These are phyloP conservation scores for Paramyrothecium sp. DNA, from an alignment of 2,329 filamentous ascomycete genomes.

Conservation along the genomic window DNA sequence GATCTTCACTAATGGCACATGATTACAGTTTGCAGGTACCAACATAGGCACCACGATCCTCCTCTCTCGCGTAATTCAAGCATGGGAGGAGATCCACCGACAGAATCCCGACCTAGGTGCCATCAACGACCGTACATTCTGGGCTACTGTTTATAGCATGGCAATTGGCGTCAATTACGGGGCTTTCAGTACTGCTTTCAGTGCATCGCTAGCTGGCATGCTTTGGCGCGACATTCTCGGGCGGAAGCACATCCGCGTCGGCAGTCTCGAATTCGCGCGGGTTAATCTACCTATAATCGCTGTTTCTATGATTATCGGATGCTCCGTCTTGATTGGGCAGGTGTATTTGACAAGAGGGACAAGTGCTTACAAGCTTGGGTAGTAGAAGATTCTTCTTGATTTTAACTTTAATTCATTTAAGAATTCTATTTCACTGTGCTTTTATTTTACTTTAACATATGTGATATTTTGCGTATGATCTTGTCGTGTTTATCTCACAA, in stretches of 20 bases:
- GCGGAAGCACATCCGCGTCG: constrained; percentile 66
- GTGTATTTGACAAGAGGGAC: constrained; percentile 49
- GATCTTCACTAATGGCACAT: constrained; percentile 1
- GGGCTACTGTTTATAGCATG: constrained; percentile 74
- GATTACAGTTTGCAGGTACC: constrained; percentile 72
- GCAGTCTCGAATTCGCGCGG: constrained; percentile 62
- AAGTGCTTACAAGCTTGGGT: not conserved
- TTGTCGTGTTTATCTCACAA: too few species aligned
- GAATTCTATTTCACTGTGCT: too few species aligned
- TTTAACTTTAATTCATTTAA: too few species aligned
- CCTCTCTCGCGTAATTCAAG: constrained; percentile 67
- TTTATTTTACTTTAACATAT: too few species aligned
- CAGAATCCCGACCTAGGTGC: constrained; percentile 30
- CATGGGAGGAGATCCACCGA: constrained; percentile 62
- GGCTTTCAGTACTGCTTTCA: constrained; percentile 71
- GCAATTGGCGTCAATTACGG: constrained; percentile 74
- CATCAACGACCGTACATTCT: constrained; percentile 66
- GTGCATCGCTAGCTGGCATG: constrained; percentile 68
- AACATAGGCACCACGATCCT: constrained; percentile 77
- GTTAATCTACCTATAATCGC: constrained; percentile 71
- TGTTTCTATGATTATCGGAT: constrained; percentile 65
- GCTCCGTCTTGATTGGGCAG: constrained; percentile 59
- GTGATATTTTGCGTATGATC: too few species aligned
- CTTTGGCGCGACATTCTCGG: constrained; percentile 70
- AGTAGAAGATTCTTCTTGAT: not conserved